Base-by-base conservation (phyloP, 2,329 filamentous ascomycete species). In the Laburnicola sp. region DNA sequence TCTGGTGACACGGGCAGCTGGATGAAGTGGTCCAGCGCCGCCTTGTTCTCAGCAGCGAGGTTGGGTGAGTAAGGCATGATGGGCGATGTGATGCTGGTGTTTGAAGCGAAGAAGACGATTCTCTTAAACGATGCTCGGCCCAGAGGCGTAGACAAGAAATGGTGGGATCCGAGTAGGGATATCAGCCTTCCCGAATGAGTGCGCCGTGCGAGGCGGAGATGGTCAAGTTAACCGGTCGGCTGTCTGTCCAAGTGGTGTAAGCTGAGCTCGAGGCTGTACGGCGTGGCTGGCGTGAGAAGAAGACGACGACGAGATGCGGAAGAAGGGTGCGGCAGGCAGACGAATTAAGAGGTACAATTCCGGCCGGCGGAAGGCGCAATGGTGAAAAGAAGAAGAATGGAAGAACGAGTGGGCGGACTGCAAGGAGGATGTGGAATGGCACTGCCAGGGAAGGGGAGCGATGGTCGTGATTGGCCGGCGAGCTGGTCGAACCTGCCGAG, bases 21-120 rank as follows among this genome's bases (percentile, higher is more conserved):
- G 76, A 94, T 83, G 72, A 94, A 93, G 66, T 88, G 83, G 66
- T 92, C 88, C 58, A 94, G 81, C 43, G 89, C 89, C 46, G 82
- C 82, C 72, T 86, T 83, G 78, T 91, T 91, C 74, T 82, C 74
- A 54, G 71, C 65, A 23, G 60, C 60, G 68, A 74, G 63, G 64
- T 72, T 64, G 70, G 64, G 63, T 63, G 73, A 73, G 72, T 75
- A 77, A 62, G 75, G 68, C 78, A 80, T 80, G 62, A 36, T 55
- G n/a, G 64, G 50, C 46, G 45, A 45, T 37, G 43, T 37, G 43
- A 37, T 55, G 58, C 43, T 57, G 56, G 51, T 28, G 48, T 35
- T 48, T 32, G 53, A 46, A 44, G 58, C 36, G 43, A 47, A 53
- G 51, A 46, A 51, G 46, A 26, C 48, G 41, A 54, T 48, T 48